These are phyloP conservation scores for Penicillium paneum DNA, from an alignment of 2,329 filamentous ascomycete species.

Conservation along the genomic window DNA sequence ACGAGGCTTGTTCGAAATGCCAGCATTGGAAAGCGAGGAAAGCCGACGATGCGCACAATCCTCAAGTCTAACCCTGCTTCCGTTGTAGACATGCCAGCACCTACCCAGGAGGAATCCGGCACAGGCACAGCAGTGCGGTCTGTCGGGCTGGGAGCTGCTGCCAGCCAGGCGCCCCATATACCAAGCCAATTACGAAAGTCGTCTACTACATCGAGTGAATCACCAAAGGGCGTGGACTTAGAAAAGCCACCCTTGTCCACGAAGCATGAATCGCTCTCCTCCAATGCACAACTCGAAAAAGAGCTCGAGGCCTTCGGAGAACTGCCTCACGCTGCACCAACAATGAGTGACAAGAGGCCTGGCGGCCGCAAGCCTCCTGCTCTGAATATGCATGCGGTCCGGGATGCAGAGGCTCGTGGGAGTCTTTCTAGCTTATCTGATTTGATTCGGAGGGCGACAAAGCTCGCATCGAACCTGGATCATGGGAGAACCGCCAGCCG, in stretches of 20 bases:
- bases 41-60: conserved; percentile 43
- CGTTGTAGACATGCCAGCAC: conserved; percentile 10
- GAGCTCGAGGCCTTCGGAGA: conserved; percentile 14
- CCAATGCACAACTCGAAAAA: conserved; percentile 22
- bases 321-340: conserved; percentile 30
- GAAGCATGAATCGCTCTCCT: conserved; percentile 8
- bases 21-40: conserved; percentile 44
- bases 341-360: conserved; percentile 42
- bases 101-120: conserved; percentile 5
- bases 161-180: not conserved
- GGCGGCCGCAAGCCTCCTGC: conserved; percentile 58
- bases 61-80: conserved; percentile 28
- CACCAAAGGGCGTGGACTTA: conserved; percentile 20
- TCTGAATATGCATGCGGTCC: conserved; percentile 77
- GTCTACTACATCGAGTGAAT: conserved; percentile 24
- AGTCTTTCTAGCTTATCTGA: conserved; percentile 91
- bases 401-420: conserved; percentile 75
- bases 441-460: conserved; percentile 82
- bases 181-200: conserved; percentile 10
- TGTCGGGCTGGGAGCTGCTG: not conserved
- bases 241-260: conserved; percentile 35
- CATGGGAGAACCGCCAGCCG: conserved; percentile 67
- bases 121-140: conserved; percentile 1
- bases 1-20: conserved; percentile 38
- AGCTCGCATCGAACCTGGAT: conserved; percentile 82